Conservation (phyloP, 352 stramenopile species). For the Labyrinthula sp. region DNA sequence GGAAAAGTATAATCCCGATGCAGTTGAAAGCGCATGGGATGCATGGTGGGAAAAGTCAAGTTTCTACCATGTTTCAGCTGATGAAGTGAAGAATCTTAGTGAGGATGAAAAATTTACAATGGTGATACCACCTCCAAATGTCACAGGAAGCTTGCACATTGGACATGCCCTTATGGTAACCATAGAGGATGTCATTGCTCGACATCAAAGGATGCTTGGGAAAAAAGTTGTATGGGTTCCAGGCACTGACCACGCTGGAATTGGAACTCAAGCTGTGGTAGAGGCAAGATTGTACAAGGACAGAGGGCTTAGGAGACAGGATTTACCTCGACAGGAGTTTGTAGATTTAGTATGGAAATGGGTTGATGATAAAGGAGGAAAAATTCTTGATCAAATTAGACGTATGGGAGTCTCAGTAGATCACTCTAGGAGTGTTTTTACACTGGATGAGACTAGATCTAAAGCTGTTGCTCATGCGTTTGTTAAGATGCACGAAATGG, state of each 20-base stretch:
- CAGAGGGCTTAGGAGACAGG: slow-evolving; percentile 57
- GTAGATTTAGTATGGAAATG: slow-evolving; percentile 86
- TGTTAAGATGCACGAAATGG: slow-evolving; percentile 80
- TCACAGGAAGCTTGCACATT: slow-evolving; percentile 87
- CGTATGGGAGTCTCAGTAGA: slow-evolving; percentile 77
- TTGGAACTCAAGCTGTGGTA: slow-evolving; percentile 95
- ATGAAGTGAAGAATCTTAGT: slow-evolving; percentile 48
- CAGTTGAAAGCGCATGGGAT: slow-evolving; percentile 91
- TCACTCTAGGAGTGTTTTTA: slow-evolving; percentile 88
- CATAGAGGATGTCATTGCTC: slow-evolving; percentile 85
- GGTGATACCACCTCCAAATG: slow-evolving; percentile 91
- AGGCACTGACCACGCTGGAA: slow-evolving; percentile 91
- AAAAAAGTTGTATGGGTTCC: slow-evolving; percentile 83
- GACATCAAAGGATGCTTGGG: slow-evolving; percentile 91
- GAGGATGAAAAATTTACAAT: slow-evolving; percentile 86
- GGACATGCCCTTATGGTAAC: slow-evolving; percentile 85
- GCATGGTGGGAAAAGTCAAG: slow-evolving; percentile 87
- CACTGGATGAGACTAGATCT: slow-evolving; percentile 82
- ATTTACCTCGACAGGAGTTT: slow-evolving; percentile 88
- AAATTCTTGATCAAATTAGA: slow-evolving; percentile 81
- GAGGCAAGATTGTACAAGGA: slow-evolving; percentile 94
- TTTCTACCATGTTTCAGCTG: slow-evolving; percentile 78
- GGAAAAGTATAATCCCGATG: slow-evolving; percentile 75
- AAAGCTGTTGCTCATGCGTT: slow-evolving; percentile 89
- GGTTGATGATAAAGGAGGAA: slow-evolving; percentile 86